Base-by-base conservation (phyloP, 1,139 yeast genomes). In the Candida albicans region DNA sequence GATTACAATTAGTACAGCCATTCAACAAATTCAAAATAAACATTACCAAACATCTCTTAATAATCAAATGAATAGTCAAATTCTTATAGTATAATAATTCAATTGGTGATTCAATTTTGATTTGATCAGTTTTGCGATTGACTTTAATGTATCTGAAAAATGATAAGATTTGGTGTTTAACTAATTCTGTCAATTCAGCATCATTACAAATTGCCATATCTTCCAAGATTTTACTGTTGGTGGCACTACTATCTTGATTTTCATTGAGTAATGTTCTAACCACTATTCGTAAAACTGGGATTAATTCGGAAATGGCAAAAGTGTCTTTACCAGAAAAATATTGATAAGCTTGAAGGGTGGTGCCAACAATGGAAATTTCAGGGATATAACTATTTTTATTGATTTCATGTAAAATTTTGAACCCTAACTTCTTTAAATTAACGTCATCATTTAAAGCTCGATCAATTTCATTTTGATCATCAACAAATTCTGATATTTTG, bases 1-100 rank as follows among this genome's bases (percentile, higher is more conserved):
- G 56, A 33, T 56, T 53, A 26, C 40, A 52, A 37, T 47, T 39
- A 1, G 41, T 38, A 13, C 46, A 42, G 9, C 46, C 48, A 25
- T 51, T 52, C 13, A 54, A 48, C 15, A 55, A 46, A 22, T 55
- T 50, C 33, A 73, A 52, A 28, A 70, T 62, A 46, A 68, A 65
- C 37, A 69, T 56, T 2, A 62, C 64, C 45, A 73, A 59, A 41
- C 75, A 67, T 43, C 65, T 61, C 46, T 67, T 68, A 41, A 73
- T 68, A 15, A 72, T 58, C 49, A 70, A 58, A 54, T 73, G 78
- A 33, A 73, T 67, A 10, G 70, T 53, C 44, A 70, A 62, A 48
- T 73, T 73, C 56, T 73, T 73, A 54, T 73, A 73, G 55, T 70
- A 73, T 42, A 73, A 62, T 36, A 73, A 60, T 53, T 73, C 79